Conservation (phyloP, 169 alveolate genomes). For the Plasmodium gonderi region DNA sequence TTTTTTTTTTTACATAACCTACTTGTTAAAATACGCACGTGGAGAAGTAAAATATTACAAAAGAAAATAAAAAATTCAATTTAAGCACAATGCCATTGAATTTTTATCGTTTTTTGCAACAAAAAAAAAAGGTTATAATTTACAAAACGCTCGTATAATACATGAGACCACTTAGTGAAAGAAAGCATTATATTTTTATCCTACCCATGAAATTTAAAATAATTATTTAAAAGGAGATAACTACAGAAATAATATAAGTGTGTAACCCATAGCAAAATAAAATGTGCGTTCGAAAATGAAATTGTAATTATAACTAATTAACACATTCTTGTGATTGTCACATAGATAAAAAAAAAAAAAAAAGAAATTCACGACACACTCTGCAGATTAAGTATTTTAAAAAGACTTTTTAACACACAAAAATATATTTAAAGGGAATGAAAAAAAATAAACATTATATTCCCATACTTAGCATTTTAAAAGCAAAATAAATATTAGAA, state of each 20-base stretch:
- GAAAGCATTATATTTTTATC: not conserved
- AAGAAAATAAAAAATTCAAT: too few relatives aligned
- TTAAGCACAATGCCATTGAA: not conserved
- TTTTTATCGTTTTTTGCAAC: not conserved
- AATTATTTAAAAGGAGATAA: not conserved
- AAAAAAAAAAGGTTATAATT: not conserved
- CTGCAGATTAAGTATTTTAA: not conserved
- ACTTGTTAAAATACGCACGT: not conserved
- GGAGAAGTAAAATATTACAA: not conserved
- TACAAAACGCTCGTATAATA: not conserved
- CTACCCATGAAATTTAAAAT: not conserved
- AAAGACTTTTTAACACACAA: not conserved
- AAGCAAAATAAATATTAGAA: not conserved
- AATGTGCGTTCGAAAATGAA: not conserved
- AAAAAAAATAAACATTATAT: not conserved
- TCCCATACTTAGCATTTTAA: not conserved
- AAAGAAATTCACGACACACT: not conserved
- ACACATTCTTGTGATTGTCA: not conserved
- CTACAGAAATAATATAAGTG: not conserved
- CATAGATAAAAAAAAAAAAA: not conserved
- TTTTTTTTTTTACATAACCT: not conserved
- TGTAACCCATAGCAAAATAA: not conserved
- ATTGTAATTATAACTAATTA: not conserved
- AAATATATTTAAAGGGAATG: not conserved
- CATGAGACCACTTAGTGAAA: not conserved